Percentiles rank a stretch among this genome's conserved stretches.
These are phyloP conservation scores for Fusarium hainanense DNA, from an alignment of 2,329 filamentous ascomycete species.

Conservation along the genomic window DNA sequence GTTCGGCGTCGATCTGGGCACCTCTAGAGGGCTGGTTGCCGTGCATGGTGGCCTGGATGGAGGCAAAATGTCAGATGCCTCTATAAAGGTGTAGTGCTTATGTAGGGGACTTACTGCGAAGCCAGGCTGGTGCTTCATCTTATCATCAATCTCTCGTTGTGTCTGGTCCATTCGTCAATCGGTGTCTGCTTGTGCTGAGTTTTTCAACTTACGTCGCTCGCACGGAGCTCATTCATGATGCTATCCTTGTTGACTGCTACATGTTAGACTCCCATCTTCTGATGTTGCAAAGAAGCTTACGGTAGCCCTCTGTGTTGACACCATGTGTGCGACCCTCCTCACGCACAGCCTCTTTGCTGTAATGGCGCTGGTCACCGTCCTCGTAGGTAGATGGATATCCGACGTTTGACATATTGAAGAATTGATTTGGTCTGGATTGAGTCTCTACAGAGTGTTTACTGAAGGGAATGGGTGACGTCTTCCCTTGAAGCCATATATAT, in stretches of 20 bases:
- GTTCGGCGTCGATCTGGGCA: constrained; percentile 20
- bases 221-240: constrained; percentile 29
- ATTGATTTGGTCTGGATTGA: too few species aligned
- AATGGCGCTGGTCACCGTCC: constrained; percentile 25
- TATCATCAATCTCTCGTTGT: constrained; percentile 7
- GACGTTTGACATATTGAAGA: constrained; percentile 23
- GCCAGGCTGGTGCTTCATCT: constrained; percentile 30
- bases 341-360: constrained; percentile 9
- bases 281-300: not conserved
- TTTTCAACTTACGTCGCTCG: constrained; percentile 6
- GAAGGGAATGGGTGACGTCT: too few species aligned
- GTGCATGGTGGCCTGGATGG: constrained; percentile 25
- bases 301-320: constrained; percentile 24
- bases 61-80: not conserved
- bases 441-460: too few species aligned
- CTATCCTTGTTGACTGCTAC: constrained; percentile 11
- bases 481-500: not conserved
- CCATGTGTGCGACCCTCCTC: constrained; percentile 13
- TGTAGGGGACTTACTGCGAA: constrained; percentile 18
- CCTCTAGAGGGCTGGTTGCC: constrained; percentile 27
- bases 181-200: not conserved
- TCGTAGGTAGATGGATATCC: constrained; percentile 26
- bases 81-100: too few species aligned
- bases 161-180: constrained; percentile 1
- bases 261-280: not conserved